phyloP scores from a whole-genome alignment of 805 yeast species.

The Zygosaccharomyces pseudorouxii region DNA sequence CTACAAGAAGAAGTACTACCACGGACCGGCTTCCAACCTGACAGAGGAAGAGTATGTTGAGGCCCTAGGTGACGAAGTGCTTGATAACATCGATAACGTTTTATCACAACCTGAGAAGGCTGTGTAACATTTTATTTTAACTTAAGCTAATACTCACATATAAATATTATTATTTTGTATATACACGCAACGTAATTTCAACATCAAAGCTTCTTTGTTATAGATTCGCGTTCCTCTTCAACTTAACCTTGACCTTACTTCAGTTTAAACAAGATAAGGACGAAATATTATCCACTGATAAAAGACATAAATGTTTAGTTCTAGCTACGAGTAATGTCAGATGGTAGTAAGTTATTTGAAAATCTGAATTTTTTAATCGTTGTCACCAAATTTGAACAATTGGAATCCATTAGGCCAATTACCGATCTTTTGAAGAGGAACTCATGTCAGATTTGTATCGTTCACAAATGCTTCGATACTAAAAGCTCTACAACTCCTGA shows the following conservation, averaged over 20 bases:
- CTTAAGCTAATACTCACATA: not conserved
- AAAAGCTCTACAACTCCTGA: not conserved
- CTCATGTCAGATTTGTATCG: conserved; percentile 14
- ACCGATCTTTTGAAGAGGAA: conserved; percentile 12
- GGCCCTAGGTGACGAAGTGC: conserved; percentile 28
- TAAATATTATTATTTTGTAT: not conserved
- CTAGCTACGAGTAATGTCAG: conserved; percentile 5
- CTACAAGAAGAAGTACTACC: conserved; percentile 50
- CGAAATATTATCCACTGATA: not conserved
- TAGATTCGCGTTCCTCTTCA: not conserved
- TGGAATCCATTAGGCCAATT: conserved; percentile 7
- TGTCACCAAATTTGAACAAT: conserved; percentile 6
- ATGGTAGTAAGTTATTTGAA: conserved; percentile 14
- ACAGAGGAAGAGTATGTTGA: conserved; percentile 28
- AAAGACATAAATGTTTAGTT: not conserved
- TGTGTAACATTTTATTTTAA: not conserved
- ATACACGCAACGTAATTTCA: not conserved
- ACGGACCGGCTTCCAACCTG: conserved; percentile 49
- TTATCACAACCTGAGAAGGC: conserved; percentile 14
- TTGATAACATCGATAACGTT: conserved; percentile 27
- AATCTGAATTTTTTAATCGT: conserved; percentile 24
- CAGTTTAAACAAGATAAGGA: not conserved
- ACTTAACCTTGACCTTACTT: not conserved
- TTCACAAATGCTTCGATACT: conserved; percentile 6
- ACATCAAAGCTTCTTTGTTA: not conserved